A percentile compares a stretch with the other conserved stretches of the same genome.
Conservation (phyloP, 257 asterid genomes). For the Thymus mandschuricus region DNA sequence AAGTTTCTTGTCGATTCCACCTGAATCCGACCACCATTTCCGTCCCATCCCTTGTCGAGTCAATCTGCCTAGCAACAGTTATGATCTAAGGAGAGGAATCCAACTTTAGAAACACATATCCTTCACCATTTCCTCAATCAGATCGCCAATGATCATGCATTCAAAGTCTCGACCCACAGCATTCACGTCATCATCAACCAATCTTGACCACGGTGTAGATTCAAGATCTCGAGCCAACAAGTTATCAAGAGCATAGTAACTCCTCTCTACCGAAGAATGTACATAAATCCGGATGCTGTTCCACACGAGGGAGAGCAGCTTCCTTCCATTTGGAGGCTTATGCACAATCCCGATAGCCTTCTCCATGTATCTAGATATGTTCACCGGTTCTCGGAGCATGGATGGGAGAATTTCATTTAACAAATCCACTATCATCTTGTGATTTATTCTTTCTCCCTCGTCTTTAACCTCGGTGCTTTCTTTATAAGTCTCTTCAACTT, state of each 20-base stretch:
- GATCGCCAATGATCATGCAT: slow-evolving; percentile 55
- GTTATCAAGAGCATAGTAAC: slow-evolving; percentile 52
- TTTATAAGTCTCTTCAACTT: slow-evolving; percentile 62
- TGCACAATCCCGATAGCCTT: slow-evolving; percentile 44
- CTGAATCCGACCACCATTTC: neutral
- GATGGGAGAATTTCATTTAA: slow-evolving; percentile 80
- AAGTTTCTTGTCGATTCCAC: neutral
- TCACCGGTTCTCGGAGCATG: slow-evolving; percentile 53
- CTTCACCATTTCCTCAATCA: slow-evolving; percentile 67
- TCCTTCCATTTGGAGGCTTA: slow-evolving; percentile 68
- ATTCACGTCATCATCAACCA: slow-evolving; percentile 61
- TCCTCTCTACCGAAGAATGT: slow-evolving; percentile 56
- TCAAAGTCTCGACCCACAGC: slow-evolving; percentile 69
- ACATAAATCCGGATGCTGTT: slow-evolving; percentile 42
- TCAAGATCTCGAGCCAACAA: slow-evolving; percentile 69
- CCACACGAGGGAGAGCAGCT: slow-evolving; percentile 67
- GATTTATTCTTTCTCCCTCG: slow-evolving; percentile 50
- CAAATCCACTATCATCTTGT: slow-evolving; percentile 67
- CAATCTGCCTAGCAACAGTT: neutral
- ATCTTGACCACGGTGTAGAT: slow-evolving; percentile 62
- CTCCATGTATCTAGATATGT: slow-evolving; percentile 54
- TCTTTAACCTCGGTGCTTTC: slow-evolving; percentile 49
- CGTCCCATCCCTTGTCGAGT: neutral
- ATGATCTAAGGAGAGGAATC: neutral
- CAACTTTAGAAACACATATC: slow-evolving; percentile 37